A percentile compares a stretch with the other conserved stretches of the same genome.
phyloP scores from a whole-genome alignment of 306 rosid species.

The Acmispon strigosus region DNA sequence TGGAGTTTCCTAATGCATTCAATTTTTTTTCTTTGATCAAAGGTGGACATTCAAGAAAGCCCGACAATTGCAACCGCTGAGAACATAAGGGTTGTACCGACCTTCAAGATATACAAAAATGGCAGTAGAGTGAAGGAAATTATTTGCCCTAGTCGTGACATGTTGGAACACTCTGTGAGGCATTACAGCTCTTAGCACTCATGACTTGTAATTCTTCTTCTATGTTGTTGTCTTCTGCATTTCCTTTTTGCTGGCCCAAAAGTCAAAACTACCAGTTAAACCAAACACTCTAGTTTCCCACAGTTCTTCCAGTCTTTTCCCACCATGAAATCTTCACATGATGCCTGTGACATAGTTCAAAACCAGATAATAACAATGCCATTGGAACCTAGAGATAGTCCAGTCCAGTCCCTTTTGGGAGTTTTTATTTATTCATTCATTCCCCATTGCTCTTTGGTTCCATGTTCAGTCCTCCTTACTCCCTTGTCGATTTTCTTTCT shows the following conservation, averaged over 20 bases:
- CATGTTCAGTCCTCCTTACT: conserved; percentile 31
- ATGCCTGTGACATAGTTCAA: conserved; percentile 53
- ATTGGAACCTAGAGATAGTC: conserved; percentile 54
- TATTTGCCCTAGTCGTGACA: conserved; percentile 72
- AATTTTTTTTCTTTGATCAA: conserved; percentile 14
- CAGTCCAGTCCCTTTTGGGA: conserved; percentile 36
- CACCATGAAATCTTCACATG: conserved; percentile 34
- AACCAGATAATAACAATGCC: conserved; percentile 51
- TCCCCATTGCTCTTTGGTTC: conserved; percentile 82
- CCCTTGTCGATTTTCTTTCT: conserved; percentile 16
- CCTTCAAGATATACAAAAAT: conserved; percentile 94
- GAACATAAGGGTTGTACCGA: conserved; percentile 77
- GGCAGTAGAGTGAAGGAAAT: conserved; percentile 81
- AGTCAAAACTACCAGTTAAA: conserved; percentile 18
- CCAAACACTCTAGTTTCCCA: conserved; percentile 23
- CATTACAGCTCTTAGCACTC: conserved; percentile 69
- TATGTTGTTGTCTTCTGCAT: conserved; percentile 22
- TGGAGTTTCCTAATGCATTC: conserved; percentile 8
- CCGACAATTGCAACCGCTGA: conserved; percentile 61
- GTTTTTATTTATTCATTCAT: conserved; percentile 82
- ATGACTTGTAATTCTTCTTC: conserved; percentile 21
- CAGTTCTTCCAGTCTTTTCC: conserved; percentile 39
- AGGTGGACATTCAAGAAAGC: conserved; percentile 73
- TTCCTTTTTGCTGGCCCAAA: conserved; percentile 25
- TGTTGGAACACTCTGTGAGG: conserved; percentile 92